Conservation (phyloP, 306 rosid genomes). For the Quillaja saponaria region DNA sequence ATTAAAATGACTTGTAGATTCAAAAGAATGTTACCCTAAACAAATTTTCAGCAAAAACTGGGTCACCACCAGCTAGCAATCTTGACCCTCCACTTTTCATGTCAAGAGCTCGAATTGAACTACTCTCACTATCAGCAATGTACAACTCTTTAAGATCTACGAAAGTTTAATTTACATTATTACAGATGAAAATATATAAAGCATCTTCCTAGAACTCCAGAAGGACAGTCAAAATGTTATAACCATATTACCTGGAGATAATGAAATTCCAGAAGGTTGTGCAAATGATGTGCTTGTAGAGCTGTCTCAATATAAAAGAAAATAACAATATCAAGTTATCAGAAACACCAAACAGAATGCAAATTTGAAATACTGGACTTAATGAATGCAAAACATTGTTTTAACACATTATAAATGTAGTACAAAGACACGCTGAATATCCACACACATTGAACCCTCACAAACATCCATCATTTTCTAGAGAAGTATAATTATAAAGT, state of each 20-base stretch:
- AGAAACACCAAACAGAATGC: conserved; percentile 21
- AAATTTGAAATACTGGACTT: conserved; percentile 13
- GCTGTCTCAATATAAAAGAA: conserved; percentile 45
- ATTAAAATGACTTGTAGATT: conserved; percentile 22
- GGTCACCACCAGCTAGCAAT: conserved; percentile 90
- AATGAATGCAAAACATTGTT: conserved; percentile 15
- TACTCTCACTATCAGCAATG: conserved; percentile 97
- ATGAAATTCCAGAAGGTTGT: conserved; percentile 92
- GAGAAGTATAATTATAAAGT: too few relatives aligned
- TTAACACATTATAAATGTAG: too few relatives aligned
- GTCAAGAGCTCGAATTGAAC: conserved; percentile 83
- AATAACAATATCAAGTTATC: conserved; percentile 17
- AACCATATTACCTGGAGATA: conserved; percentile 78
- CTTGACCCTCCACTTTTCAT: conserved; percentile 83
- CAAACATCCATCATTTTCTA: too few relatives aligned
- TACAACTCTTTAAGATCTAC: conserved; percentile 66
- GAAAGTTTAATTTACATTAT: conserved; percentile 23
- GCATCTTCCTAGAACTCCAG: too few relatives aligned
- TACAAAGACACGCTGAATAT: too few relatives aligned
- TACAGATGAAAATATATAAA: conserved; percentile 16
- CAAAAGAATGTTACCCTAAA: conserved; percentile 60
- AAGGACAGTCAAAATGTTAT: too few relatives aligned
- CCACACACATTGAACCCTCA: neutral
- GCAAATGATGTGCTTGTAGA: conserved; percentile 82
- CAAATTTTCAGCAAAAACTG: conserved; percentile 75